Evolutionary conservation across 306 rosid species (phyloP).

Genomic region (Inga oerstediana): DNA sequence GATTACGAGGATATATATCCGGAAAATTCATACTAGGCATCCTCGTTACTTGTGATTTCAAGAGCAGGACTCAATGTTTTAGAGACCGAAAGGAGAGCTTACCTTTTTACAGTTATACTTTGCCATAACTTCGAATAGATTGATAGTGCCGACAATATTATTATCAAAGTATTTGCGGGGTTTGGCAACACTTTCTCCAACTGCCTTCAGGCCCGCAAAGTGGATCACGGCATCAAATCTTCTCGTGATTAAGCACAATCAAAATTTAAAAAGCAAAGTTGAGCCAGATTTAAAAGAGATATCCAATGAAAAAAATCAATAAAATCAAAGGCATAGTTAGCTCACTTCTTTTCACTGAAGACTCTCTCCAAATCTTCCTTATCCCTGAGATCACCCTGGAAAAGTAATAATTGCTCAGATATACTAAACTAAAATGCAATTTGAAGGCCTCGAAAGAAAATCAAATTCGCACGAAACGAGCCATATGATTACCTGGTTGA

Average conservation of each 20-base stretch:
- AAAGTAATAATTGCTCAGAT: neutral
- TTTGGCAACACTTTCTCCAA: conserved; percentile 73
- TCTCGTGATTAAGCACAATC: conserved; percentile 15
- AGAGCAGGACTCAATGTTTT: neutral
- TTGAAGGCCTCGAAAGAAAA: neutral
- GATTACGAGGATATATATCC: neutral
- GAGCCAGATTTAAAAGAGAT: neutral
- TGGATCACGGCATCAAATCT: conserved; percentile 88
- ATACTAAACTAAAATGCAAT: neutral
- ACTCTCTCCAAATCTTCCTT: conserved; percentile 59
- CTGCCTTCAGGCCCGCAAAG: conserved; percentile 85
- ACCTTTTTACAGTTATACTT: conserved; percentile 75
- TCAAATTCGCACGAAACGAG: neutral
- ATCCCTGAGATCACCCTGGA: conserved; percentile 67
- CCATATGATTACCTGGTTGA: conserved; percentile 47
- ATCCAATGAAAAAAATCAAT: neutral
- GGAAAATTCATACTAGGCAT: neutral
- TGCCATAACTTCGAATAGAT: conserved; percentile 68
- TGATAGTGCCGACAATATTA: conserved; percentile 64
- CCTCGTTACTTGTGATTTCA: neutral
- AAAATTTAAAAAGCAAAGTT: neutral
- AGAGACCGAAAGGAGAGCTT: neutral
- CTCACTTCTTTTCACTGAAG: conserved; percentile 55
- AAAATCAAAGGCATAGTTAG: neutral
- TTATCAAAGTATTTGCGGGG: conserved; percentile 64